Base-by-base conservation (phyloP, 2,329 filamentous ascomycete species). In the Alternaria incomplexa region DNA sequence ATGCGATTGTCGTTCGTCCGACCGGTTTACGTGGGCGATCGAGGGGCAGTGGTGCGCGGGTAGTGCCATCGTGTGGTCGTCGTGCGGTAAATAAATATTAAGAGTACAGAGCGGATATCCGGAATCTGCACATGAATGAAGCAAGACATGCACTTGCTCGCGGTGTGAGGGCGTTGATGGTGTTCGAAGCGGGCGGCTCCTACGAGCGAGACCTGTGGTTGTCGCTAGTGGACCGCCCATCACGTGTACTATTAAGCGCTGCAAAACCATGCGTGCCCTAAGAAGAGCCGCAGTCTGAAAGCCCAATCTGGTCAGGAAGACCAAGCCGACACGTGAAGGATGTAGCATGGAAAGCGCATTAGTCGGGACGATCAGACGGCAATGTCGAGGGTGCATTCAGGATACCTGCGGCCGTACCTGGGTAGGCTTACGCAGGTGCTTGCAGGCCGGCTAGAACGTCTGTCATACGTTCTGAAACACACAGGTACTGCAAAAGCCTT, bases 21-120 rank as follows among this genome's bases (percentile, higher is more conserved):
- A 55, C 56, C n/a, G 63, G 53, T 53, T 46, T 56, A 61, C 54
- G 61, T 56, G 52, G 62, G 59, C 52, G 64, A 67, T 62, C 68
- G 71, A 71, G 71, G 71, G 71, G 69, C 55, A 67, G 63, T 56
- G 56, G 63, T 47, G 58, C 64, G 58, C 43, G 52, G 30, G 36
- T 40, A 20, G 46, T 47, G 56, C 50, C 56, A 62, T 67, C 43
- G 66, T 62, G 32, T 26, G 23, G 20, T 47, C 52, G 36, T 40
- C 15, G 36, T 26, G 32, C 22, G 46, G 36, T 36, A 44, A n/a
- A 32, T 22, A 20, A 30, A 36, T 30, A 36, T 17, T 15, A 23
- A 50, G 7, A 32, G 53, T 4, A 30, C 30, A 25, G 1, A 26
- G 11, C 43, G 15, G 45, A 13, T 20, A 23, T 22, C n/a, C 36